Conservation (phyloP, 192 early-diverging fungal genomes). For the Backusella mclennaniae region DNA sequence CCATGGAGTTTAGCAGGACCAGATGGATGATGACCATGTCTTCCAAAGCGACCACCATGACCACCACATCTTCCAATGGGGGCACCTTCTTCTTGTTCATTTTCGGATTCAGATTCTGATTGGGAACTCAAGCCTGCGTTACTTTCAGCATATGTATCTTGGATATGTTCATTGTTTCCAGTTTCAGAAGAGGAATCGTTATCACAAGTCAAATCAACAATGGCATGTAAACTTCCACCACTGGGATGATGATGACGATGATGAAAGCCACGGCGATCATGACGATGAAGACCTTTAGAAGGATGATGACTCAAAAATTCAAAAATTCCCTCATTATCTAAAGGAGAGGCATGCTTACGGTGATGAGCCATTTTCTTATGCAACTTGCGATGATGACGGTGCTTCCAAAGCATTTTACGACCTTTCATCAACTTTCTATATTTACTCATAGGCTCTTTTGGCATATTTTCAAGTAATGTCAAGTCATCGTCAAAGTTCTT, state of each 20-base stretch:
- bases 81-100: neutral
- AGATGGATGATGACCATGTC: neutral
- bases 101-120: neutral
- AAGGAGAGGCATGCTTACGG: neutral
- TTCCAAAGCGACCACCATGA: neutral
- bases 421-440: neutral
- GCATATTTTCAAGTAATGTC: neutral
- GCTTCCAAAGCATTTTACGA: neutral
- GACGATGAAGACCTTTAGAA: neutral
- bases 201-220: neutral
- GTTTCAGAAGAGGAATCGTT: neutral
- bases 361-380: neutral
- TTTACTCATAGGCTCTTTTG: neutral
- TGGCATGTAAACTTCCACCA: neutral
- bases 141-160: neutral
- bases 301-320: neutral
- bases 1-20: neutral
- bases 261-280: neutral
- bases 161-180: neutral
- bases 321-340: neutral
- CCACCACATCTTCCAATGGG: neutral
- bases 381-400: neutral
- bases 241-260: neutral
- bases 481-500: neutral
- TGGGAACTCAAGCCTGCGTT: neutral